Base-by-base conservation (phyloP, 345 rosid genomes). In the Abelmoschus esculentus region DNA sequence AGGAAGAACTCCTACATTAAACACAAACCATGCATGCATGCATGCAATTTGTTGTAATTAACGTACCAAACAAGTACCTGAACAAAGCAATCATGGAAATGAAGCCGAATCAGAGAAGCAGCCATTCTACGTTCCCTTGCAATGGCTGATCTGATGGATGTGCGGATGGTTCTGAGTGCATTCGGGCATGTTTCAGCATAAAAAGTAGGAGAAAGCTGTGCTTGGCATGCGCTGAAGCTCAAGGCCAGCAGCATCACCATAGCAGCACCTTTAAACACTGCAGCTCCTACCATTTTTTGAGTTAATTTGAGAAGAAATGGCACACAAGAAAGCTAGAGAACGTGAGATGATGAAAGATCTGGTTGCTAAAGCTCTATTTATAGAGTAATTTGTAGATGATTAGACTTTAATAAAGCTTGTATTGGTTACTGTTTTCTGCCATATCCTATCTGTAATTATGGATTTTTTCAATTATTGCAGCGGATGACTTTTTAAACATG, bases 81-180 rank as follows among this genome's bases (percentile, higher is more conserved):
- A 42, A 86, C 89, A 3, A 87, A 87, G 53, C 87, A 87, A 19
- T 87, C 87, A 7, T 81, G 91, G 77, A 86, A 86, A 56, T 84
- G 89, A 44, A 87, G 89, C 67, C 86, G 91, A 71, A 86, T 68
- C 28, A 86, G 86, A 44, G 85, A 85, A 11, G 87, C 87, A 4
- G 87, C 89, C 87, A 87, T 85, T 59, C 89, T 70, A 36, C 83
- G 83, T 61, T 87, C 87, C 6, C 42, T 52, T 3, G 77, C 60
- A 19, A 83, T 77, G 0, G 81, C 81, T 0, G 49, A 65, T 19
- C 80, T 61, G 42, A 83, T 72, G 60, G 65, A 53, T 8, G 87
- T 67, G 6, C 87, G 82, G 7, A 86, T 84, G 3, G 80, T 69
- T 0, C 61, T 32, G 6, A 84, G 79, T 7, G 85, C 92, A 61